Percentiles rank a stretch among this genome's conserved stretches.
Conservation (phyloP, 148 eudicot genomes). For the Vaccinium myrtillus region DNA sequence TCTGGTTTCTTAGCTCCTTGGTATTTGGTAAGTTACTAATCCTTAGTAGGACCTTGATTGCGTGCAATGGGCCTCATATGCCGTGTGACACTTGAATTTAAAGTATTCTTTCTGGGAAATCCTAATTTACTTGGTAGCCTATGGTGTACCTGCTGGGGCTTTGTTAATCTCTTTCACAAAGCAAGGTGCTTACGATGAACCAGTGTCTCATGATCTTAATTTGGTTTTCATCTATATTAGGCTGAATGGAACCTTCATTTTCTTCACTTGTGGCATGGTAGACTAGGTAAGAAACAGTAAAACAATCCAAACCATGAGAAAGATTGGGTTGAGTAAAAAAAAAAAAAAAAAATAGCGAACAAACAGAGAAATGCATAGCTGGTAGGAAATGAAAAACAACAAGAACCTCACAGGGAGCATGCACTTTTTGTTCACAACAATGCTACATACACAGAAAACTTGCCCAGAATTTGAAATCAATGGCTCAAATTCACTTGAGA, state of each 20-base stretch:
- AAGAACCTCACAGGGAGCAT: not conserved
- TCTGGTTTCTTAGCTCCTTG: constrained; percentile 94
- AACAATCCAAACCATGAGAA: not conserved
- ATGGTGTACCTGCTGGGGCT: not conserved
- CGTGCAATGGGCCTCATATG: not conserved
- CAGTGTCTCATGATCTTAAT: not conserved
- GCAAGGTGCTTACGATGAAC: constrained; percentile 5
- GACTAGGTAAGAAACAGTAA: not conserved
- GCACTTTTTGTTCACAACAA: no score
- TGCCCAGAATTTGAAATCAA: no score
- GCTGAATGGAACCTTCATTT: not conserved
- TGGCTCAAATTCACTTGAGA: no score
- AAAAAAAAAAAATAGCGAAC: not conserved
- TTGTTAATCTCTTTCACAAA: not conserved
- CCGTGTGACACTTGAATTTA: not conserved
- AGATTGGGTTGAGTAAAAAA: not conserved
- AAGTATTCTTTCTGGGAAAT: not conserved
- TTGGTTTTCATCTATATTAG: not conserved
- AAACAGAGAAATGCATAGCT: not conserved
- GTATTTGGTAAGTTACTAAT: constrained; percentile 71
- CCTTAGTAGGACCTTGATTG: not conserved
- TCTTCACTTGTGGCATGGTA: not conserved
- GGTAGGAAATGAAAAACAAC: not conserved
- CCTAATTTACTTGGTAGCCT: not conserved
- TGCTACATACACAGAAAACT: no score